A percentile compares a stretch with the other conserved stretches of the same genome.
Evolutionary conservation across 495 filamentous ascomycete genomes (phyloP).

Genomic region (Mycothermus thermophilus): DNA sequence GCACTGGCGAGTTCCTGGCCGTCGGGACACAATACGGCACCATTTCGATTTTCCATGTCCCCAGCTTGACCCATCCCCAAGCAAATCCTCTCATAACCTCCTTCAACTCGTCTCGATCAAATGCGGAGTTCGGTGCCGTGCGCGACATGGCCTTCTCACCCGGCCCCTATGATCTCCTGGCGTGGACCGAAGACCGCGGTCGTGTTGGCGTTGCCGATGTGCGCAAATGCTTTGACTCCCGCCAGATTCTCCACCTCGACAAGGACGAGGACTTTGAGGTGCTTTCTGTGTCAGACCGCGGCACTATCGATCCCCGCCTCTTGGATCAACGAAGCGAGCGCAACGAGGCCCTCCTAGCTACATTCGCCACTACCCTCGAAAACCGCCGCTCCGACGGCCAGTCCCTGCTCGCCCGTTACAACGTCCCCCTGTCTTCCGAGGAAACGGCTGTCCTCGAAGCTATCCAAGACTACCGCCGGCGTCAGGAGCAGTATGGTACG

Average conservation of each 20-base stretch:
- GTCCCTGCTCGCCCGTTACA: slow-evolving; percentile 17
- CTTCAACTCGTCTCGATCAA: slow-evolving; percentile 44
- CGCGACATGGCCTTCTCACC: slow-evolving; percentile 85
- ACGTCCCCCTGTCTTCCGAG: slow-evolving; percentile 28
- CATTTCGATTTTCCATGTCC: slow-evolving; percentile 38
- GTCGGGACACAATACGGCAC: slow-evolving; percentile 44
- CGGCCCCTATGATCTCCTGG: slow-evolving; percentile 77
- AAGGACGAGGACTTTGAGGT: slow-evolving; percentile 42
- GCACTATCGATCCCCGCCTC: slow-evolving; percentile 37
- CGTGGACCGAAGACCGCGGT: slow-evolving; percentile 85
- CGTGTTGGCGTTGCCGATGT: slow-evolving; percentile 74
- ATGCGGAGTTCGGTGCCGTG: slow-evolving; percentile 57
- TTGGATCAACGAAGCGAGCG: slow-evolving; percentile 26
- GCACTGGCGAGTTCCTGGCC: slow-evolving; percentile 36
- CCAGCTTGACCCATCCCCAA: slow-evolving; percentile 18
- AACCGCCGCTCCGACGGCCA: slow-evolving; percentile 11
- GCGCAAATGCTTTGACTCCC: slow-evolving; percentile 56
- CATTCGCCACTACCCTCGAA: slow-evolving; percentile 8
- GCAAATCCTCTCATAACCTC: slow-evolving; percentile 28
- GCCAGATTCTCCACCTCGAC: slow-evolving; percentile 59
- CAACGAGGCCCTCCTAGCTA: slow-evolving; percentile 13
- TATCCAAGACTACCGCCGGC: slow-evolving; percentile 31
- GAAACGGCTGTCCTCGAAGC: slow-evolving; percentile 37
- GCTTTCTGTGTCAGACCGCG: slow-evolving; percentile 27
- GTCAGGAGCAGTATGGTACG: slow-evolving; percentile 22